phyloP scores from a whole-genome alignment of 768 basidiomycete genomes.

The Trametes maxima region DNA sequence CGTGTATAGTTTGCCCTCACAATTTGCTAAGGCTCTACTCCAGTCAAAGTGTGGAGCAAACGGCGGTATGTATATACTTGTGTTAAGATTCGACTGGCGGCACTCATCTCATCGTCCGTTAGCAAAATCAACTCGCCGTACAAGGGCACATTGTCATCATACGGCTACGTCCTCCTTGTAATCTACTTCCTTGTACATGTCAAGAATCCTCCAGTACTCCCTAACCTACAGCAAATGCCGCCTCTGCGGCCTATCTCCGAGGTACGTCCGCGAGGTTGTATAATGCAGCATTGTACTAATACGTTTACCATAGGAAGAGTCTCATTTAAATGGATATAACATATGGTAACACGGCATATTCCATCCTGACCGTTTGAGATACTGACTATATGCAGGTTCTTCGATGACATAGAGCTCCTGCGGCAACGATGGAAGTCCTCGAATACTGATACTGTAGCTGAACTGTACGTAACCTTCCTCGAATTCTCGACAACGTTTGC shows the following conservation, averaged over 20 bases:
- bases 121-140: constrained; percentile 99
- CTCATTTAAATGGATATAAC: constrained; percentile 78
- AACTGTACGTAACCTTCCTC: constrained; percentile 61
- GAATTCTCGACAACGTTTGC: constrained; percentile 2
- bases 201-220: constrained; percentile 94
- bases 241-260: constrained; percentile 84
- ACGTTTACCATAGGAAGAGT: constrained; percentile 61
- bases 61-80: constrained; percentile 58
- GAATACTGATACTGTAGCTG: constrained; percentile 90
- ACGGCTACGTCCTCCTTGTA: constrained; percentile 97
- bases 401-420: constrained; percentile 93
- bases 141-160: constrained; percentile 93
- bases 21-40: background rate
- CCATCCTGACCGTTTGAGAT: background rate
- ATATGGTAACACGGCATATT: constrained; percentile 56
- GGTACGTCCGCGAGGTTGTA: constrained; percentile 41
- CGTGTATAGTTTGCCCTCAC: constrained; percentile 20
- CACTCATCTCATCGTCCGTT: constrained; percentile 2
- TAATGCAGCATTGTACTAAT: constrained; percentile 19
- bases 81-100: background rate
- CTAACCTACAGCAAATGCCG: constrained; percentile 94
- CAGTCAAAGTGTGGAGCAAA: constrained; percentile 99
- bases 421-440: constrained; percentile 93
- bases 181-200: constrained; percentile 98
- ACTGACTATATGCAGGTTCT: constrained; percentile 63